Conservation (phyloP, 2,329 filamentous ascomycete species). For the Fusarium abutilonis region DNA sequence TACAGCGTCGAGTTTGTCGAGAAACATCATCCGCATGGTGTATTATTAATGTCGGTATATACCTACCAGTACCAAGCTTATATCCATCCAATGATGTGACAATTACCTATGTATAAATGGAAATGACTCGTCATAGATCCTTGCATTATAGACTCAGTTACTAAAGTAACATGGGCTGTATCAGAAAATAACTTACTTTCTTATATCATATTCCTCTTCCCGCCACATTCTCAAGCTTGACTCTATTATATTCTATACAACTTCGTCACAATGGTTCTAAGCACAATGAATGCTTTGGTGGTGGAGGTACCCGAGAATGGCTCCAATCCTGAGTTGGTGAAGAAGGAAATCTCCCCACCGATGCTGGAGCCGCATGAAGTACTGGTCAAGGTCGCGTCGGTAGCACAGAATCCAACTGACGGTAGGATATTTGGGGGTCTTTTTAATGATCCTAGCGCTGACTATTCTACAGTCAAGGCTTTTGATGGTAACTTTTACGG, state of each 20-base stretch:
- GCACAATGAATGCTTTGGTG: conserved; percentile 33
- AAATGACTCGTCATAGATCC: conserved; percentile 12
- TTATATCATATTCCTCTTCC: neutral
- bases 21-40: neutral
- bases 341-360: conserved; percentile 23
- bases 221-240: neutral
- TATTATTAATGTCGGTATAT: neutral
- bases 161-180: neutral
- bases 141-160: neutral
- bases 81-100: conserved; percentile 3
- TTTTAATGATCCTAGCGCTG: neutral
- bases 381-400: conserved; percentile 38
- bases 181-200: neutral
- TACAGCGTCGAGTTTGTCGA: neutral
- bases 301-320: conserved; percentile 29
- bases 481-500: conserved; percentile 52
- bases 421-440: conserved; percentile 5
- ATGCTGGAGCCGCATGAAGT: conserved; percentile 34
- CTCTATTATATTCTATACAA: neutral
- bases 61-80: too few species aligned
- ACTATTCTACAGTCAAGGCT: conserved; percentile 43
- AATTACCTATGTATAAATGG: conserved; percentile 2
- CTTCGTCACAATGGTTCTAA: conserved; percentile 16
- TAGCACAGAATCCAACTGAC: conserved; percentile 46
- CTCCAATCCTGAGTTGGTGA: conserved; percentile 27